phyloP scores from a whole-genome alignment of 768 basidiomycete genomes.

The Amanita pallidorosea region DNA sequence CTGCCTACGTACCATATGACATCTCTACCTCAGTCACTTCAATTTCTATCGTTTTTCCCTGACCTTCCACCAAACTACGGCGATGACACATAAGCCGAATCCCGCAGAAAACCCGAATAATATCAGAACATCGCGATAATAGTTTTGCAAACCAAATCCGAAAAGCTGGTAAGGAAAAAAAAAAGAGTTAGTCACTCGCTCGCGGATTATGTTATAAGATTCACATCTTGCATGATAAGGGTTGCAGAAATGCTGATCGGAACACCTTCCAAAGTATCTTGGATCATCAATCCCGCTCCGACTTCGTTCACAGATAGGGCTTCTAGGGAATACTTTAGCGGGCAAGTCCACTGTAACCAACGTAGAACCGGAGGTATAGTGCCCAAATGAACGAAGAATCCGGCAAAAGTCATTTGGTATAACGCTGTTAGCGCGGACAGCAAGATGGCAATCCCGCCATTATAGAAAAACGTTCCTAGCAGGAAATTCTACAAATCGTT shows the following conservation, averaged over 20 bases:
- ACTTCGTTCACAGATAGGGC: slow-evolving; percentile 91
- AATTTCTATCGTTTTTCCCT: slow-evolving; percentile 54
- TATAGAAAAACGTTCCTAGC: slow-evolving; percentile 71
- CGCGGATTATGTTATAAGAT: slow-evolving; percentile 14
- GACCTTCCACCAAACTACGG: slow-evolving; percentile 67
- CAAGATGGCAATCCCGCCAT: slow-evolving; percentile 87
- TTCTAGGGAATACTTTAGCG: slow-evolving; percentile 75
- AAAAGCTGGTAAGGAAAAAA: slow-evolving; percentile 72
- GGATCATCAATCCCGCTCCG: slow-evolving; percentile 75
- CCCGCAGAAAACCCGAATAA: slow-evolving; percentile 80
- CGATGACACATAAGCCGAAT: slow-evolving; percentile 63
- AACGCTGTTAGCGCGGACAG: slow-evolving; percentile 67
- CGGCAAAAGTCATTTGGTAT: slow-evolving; percentile 82
- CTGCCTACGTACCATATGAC: too few species aligned
- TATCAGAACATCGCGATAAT: slow-evolving; percentile 85
- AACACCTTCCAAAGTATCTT: slow-evolving; percentile 71
- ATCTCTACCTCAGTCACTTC: too few species aligned
- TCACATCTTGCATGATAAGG: slow-evolving; percentile 77
- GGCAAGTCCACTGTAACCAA: slow-evolving; percentile 89
- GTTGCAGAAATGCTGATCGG: slow-evolving; percentile 71
- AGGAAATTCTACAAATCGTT: slow-evolving; percentile 64
- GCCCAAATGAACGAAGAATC: slow-evolving; percentile 85
- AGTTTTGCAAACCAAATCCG: slow-evolving; percentile 72
- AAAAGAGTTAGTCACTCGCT: slow-evolving; percentile 2
- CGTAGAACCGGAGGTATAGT: slow-evolving; percentile 84